Conservation (phyloP, 2,329 filamentous ascomycete species). For the Hymenoscyphus scutula region DNA sequence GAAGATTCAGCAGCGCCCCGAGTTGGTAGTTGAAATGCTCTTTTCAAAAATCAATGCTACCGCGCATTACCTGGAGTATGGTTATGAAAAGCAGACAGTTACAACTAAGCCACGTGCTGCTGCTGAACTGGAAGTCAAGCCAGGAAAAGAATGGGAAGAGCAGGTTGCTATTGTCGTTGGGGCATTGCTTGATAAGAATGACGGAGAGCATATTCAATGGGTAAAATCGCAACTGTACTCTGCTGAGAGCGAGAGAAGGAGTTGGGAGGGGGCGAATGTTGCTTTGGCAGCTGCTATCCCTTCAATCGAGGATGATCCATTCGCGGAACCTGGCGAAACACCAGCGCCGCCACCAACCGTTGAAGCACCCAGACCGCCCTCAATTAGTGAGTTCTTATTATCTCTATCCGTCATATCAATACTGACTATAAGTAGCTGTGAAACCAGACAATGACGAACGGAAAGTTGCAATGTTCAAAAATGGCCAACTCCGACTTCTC, state of each 20-base stretch:
- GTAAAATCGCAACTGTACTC: constrained; percentile 67
- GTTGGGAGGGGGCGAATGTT: constrained; percentile 69
- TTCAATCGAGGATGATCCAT: constrained; percentile 41
- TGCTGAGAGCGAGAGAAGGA: constrained; percentile 69
- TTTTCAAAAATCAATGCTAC: constrained; percentile 89
- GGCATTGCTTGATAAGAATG: constrained; percentile 75
- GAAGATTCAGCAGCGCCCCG: constrained; percentile 81
- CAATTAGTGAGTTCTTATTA: constrained; percentile 49
- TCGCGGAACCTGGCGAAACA: constrained; percentile 37
- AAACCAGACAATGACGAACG: constrained; percentile 61
- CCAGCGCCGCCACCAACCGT: constrained; percentile 27
- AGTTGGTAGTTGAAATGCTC: constrained; percentile 84
- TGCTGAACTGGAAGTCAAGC: constrained; percentile 79
- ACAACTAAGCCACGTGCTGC: constrained; percentile 66
- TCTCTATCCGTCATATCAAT: constrained; percentile 9
- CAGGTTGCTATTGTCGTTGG: constrained; percentile 77
- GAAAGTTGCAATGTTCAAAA: constrained; percentile 79
- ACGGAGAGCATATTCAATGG: constrained; percentile 77
- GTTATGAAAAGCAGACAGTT: constrained; percentile 76
- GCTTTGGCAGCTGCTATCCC: constrained; percentile 49
- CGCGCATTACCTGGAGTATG: constrained; percentile 84
- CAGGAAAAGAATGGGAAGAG: constrained; percentile 61
- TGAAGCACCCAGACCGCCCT: constrained; percentile 43
- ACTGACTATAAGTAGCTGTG: constrained; percentile 31
- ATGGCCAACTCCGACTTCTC: constrained; percentile 80